Percentiles rank a stretch among this genome's conserved stretches.
These are phyloP conservation scores for Dryas alaskensis DNA, from an alignment of 306 rosid species.

Conservation along the genomic window DNA sequence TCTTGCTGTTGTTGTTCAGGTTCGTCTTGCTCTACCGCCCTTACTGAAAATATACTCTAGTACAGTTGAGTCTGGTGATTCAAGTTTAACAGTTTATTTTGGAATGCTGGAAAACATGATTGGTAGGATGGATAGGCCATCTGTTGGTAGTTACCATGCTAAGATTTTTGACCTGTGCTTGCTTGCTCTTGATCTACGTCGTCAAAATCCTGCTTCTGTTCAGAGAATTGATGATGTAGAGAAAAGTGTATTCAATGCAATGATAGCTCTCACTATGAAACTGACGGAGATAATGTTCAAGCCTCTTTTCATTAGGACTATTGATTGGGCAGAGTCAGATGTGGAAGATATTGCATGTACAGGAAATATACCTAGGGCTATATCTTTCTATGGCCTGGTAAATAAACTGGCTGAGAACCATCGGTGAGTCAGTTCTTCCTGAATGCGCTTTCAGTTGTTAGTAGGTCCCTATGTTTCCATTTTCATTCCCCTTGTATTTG, in stretches of 20 bases:
- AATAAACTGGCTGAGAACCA: constrained; percentile 77
- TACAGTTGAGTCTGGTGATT: constrained; percentile 73
- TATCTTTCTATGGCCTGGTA: constrained; percentile 80
- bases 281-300: constrained; percentile 90
- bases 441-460: neutral
- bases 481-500: neutral
- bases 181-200: constrained; percentile 81
- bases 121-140: constrained; percentile 62
- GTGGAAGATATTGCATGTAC: constrained; percentile 41
- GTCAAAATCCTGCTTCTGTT: constrained; percentile 56
- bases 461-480: neutral
- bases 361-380: constrained; percentile 61
- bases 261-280: constrained; percentile 65
- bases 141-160: constrained; percentile 59
- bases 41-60: constrained; percentile 55
- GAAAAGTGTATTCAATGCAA: constrained; percentile 51
- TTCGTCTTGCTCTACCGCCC: constrained; percentile 77
- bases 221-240: constrained; percentile 61
- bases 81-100: constrained; percentile 59
- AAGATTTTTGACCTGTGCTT: constrained; percentile 75
- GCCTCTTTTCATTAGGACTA: constrained; percentile 77
- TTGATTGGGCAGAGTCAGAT: constrained; percentile 86
- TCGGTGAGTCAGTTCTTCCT: constrained; percentile 51
- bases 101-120: constrained; percentile 68
- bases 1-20: constrained; percentile 39